Percentiles rank a stretch among this genome's conserved stretches.
Evolutionary conservation across 2,329 filamentous ascomycete genomes (phyloP).

Genomic region (Tothia fuscella): DNA sequence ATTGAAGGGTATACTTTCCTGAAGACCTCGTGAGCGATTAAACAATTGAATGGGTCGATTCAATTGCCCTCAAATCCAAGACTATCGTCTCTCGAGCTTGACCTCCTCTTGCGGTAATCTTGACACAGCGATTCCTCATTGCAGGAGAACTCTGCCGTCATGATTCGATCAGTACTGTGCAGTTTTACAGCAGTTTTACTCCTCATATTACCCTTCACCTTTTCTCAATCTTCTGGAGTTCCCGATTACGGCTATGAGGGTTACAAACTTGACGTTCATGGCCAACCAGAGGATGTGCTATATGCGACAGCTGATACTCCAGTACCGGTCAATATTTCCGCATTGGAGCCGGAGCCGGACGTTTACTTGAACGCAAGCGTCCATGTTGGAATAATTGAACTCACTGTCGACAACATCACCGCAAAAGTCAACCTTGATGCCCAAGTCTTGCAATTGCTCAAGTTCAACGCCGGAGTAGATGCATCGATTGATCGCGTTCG

Average conservation of each 20-base stretch:
- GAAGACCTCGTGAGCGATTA: too few species aligned
- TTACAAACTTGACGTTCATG: slow-evolving; percentile 40
- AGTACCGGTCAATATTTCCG: slow-evolving; percentile 28
- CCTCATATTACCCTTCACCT: slow-evolving; percentile 23
- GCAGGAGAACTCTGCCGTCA: too few species aligned
- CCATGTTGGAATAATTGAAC: slow-evolving; percentile 45
- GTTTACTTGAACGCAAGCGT: slow-evolving; percentile 50
- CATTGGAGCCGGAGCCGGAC: slow-evolving; percentile 39
- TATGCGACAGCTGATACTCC: slow-evolving; percentile 44
- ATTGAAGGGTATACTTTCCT: too few species aligned
- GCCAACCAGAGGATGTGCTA: slow-evolving; percentile 37
- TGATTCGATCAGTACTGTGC: too few species aligned
- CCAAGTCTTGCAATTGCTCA: slow-evolving; percentile 45
- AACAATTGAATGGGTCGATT: too few species aligned
- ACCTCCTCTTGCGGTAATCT: too few species aligned
- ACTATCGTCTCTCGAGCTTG: too few species aligned
- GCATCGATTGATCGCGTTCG: slow-evolving; percentile 45
- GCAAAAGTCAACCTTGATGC: slow-evolving; percentile 50
- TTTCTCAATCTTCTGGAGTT: too few species aligned
- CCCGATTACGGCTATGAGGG: slow-evolving; percentile 41
- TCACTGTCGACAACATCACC: slow-evolving; percentile 47
- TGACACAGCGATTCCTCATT: too few species aligned
- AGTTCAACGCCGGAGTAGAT: slow-evolving; percentile 50
- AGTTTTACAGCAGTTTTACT: slow-evolving; percentile 19
- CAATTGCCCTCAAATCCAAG: too few species aligned